Evolutionary conservation across 2,329 filamentous ascomycete species (phyloP).

Genomic region (Penicillium capsulatum): DNA sequence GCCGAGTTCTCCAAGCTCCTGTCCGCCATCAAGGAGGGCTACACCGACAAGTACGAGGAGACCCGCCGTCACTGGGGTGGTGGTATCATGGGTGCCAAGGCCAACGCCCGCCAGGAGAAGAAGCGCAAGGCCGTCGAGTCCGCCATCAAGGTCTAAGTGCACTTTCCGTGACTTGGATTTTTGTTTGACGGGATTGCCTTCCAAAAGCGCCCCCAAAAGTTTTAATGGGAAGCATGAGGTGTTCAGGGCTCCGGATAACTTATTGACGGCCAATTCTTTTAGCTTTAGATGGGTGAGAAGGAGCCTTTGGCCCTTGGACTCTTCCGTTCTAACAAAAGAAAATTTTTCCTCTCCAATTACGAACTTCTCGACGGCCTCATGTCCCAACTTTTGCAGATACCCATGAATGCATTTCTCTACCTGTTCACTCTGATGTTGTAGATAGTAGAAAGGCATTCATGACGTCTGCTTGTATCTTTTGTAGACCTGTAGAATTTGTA

Average conservation of each 20-base stretch:
- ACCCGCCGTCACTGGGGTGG: constrained; percentile 93
- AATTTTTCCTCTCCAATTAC: constrained; percentile 20
- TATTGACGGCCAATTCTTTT: constrained; percentile 29
- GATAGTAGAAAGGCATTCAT: constrained; percentile 23
- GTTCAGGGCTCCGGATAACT: constrained; percentile 26
- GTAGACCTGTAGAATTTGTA: too few relatives aligned
- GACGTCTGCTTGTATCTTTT: constrained; percentile 15
- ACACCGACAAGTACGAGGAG: constrained; percentile 92
- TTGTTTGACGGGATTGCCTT: constrained; percentile 26
- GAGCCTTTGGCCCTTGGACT: constrained; percentile 20
- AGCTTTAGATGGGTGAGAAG: constrained; percentile 33
- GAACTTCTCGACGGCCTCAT: constrained; percentile 25
- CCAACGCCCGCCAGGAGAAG: constrained; percentile 72
- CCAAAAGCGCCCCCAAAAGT: constrained; percentile 25
- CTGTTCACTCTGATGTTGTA: constrained; percentile 21
- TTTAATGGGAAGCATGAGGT: constrained; percentile 22
- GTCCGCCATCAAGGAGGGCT: constrained; percentile 95
- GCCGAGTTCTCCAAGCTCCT: constrained; percentile 94
- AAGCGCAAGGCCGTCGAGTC: constrained; percentile 89
- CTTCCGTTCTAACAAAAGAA: constrained; percentile 28
- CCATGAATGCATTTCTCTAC: constrained; percentile 39
- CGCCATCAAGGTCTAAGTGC: constrained; percentile 92
- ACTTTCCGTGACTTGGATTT: constrained; percentile 17
- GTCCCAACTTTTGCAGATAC: constrained; percentile 38
- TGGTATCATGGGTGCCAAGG: constrained; percentile 99